These are phyloP conservation scores for Chionographis japonica DNA, from an alignment of 106 monocot species.

Conservation along the genomic window DNA sequence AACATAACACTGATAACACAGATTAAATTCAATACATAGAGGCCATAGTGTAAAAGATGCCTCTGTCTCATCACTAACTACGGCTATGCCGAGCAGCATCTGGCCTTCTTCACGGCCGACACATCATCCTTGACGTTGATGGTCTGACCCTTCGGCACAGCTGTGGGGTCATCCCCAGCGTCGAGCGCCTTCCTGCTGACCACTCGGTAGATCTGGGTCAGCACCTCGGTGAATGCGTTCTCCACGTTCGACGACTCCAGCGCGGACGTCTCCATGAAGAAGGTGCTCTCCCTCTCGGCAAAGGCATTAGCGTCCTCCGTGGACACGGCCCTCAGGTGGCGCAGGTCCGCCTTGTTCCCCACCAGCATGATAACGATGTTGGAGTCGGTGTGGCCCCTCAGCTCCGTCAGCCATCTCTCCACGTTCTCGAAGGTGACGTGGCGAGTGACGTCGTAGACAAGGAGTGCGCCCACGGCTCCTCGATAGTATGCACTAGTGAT, in stretches of 20 bases:
- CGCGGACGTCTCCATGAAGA: slow-evolving; percentile 60
- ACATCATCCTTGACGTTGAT: slow-evolving; percentile 15
- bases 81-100: slow-evolving; percentile 13
- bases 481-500: slow-evolving; percentile 48
- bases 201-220: slow-evolving; percentile 28
- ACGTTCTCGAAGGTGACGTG: slow-evolving; percentile 48
- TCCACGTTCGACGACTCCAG: slow-evolving; percentile 44
- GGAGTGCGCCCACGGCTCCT: slow-evolving; percentile 45
- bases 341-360: slow-evolving; percentile 53
- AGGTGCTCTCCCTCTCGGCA: slow-evolving; percentile 44
- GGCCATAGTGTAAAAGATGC: too few species aligned
- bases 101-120: slow-evolving; percentile 12
- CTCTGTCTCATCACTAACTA: background rate
- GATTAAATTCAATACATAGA: too few species aligned
- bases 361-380: slow-evolving; percentile 47
- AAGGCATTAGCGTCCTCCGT: slow-evolving; percentile 38
- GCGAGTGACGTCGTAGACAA: slow-evolving; percentile 41
- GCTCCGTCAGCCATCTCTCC: slow-evolving; percentile 47
- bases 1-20: too few species aligned
- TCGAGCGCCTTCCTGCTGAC: slow-evolving; percentile 42
- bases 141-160: slow-evolving; percentile 13
- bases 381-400: slow-evolving; percentile 37
- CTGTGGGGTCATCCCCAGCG: slow-evolving; percentile 12
- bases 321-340: slow-evolving; percentile 36
- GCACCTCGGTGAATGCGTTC: slow-evolving; percentile 32